Evolutionary conservation across 169 alveolate species (phyloP).

Genomic region (Plasmodium sp.): DNA sequence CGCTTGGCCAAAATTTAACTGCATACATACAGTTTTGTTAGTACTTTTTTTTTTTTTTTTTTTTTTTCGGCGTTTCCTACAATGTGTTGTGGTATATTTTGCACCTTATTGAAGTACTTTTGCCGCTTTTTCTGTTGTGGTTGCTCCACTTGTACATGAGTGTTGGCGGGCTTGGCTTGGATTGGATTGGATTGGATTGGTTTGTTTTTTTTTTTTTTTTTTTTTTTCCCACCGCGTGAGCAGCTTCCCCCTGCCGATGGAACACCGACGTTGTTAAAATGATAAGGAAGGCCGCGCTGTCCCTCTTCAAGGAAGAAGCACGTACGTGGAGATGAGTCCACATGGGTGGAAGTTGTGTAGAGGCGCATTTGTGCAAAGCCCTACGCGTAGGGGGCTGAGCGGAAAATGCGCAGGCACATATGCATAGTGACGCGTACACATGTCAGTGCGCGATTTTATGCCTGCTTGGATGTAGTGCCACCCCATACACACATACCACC

Average conservation of each 20-base stretch:
- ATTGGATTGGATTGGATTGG: neutral
- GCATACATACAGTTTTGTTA: neutral
- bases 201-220: neutral
- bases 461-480: neutral
- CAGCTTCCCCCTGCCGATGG: neutral
- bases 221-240: neutral
- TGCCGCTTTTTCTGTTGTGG: neutral
- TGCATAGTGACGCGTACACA: neutral
- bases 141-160: neutral
- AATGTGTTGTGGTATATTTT: neutral
- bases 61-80: neutral
- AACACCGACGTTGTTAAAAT: neutral
- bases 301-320: conserved; percentile 1
- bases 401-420: neutral
- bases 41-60: neutral
- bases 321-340: neutral
- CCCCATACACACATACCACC: neutral
- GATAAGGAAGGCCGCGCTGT: neutral
- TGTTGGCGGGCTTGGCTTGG: neutral
- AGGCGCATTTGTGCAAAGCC: neutral
- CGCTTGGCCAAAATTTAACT: neutral
- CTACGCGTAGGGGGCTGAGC: neutral
- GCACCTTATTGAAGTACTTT: neutral
- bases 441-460: neutral
- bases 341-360: neutral